phyloP scores from a whole-genome alignment of 768 basidiomycete species.

The Pulveroboletus frians region DNA sequence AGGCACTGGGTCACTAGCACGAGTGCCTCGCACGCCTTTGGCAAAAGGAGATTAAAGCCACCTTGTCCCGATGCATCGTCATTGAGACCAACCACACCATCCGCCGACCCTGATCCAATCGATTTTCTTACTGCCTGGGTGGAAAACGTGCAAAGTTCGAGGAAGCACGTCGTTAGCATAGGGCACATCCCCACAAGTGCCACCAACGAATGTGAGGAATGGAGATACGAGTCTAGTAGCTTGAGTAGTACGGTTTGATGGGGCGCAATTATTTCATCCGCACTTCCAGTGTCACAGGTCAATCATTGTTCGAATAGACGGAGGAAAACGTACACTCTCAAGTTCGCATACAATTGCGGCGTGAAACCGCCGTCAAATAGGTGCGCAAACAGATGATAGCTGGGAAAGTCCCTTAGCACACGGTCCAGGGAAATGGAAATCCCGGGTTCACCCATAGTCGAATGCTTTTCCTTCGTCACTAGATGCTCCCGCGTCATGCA shows the following conservation, averaged over 20 bases:
- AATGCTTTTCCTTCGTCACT: slow-evolving; percentile 66
- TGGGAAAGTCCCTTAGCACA: slow-evolving; percentile 26
- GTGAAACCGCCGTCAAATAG: slow-evolving; percentile 57
- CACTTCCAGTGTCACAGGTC: slow-evolving; percentile 35
- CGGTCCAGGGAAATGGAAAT: background rate
- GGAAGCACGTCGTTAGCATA: slow-evolving; percentile 60
- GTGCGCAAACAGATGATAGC: slow-evolving; percentile 61
- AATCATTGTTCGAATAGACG: background rate
- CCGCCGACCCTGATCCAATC: slow-evolving; percentile 29
- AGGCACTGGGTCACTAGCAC: slow-evolving; percentile 77
- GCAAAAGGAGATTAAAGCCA: slow-evolving; percentile 63
- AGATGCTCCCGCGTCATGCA: slow-evolving; percentile 63
- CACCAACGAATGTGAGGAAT: slow-evolving; percentile 40
- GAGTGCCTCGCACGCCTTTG: slow-evolving; percentile 75
- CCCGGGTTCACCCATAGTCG: slow-evolving; percentile 58
- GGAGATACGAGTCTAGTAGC: slow-evolving; percentile 79
- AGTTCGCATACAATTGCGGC: slow-evolving; percentile 53
- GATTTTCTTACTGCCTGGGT: slow-evolving; percentile 47
- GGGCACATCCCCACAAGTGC: slow-evolving; percentile 44
- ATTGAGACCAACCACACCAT: slow-evolving; percentile 4
- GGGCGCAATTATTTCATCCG: slow-evolving; percentile 70
- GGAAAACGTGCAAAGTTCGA: slow-evolving; percentile 55
- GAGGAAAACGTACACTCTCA: slow-evolving; percentile 49
- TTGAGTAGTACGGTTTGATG: slow-evolving; percentile 87
- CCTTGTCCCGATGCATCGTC: slow-evolving; percentile 23